Conservation (phyloP, 371 early-diverging fungal genomes). For the Smittium culicis region DNA sequence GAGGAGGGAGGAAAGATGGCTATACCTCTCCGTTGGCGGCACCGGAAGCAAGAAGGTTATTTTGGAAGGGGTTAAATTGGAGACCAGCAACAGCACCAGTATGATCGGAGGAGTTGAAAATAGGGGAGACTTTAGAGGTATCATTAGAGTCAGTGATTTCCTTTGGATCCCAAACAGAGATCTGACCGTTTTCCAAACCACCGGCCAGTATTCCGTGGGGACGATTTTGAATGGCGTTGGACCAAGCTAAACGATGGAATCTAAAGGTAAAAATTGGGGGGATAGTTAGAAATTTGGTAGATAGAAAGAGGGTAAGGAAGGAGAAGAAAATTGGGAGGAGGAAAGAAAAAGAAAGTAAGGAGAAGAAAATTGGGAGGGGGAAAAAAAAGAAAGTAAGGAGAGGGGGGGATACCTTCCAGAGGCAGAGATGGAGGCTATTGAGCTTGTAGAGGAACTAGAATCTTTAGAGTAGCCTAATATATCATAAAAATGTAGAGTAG, state of each 20-base stretch:
- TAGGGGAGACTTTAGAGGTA: slow-evolving; percentile 7
- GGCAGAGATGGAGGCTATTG: background rate
- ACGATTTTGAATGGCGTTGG: slow-evolving; percentile 36
- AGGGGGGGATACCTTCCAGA: slow-evolving; percentile 8
- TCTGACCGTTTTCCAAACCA: slow-evolving; percentile 88
- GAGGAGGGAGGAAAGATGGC: background rate
- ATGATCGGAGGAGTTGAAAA: background rate
- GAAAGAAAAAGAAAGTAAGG: background rate
- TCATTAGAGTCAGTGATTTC: slow-evolving; percentile 45
- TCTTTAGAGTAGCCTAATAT: background rate
- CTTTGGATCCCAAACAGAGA: slow-evolving; percentile 75
- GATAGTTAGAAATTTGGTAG: background rate
- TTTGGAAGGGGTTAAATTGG: slow-evolving; percentile 78
- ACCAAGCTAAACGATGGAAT: slow-evolving; percentile 86
- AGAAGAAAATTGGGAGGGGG: background rate
- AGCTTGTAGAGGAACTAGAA: background rate
- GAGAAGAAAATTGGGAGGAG: background rate
- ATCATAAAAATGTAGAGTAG: slow-evolving; percentile 79
- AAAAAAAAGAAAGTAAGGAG: background rate
- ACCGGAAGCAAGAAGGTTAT: slow-evolving; percentile 77
- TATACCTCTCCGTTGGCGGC: slow-evolving; percentile 80
- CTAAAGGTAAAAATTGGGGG: slow-evolving; percentile 16
- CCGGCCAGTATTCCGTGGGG: slow-evolving; percentile 79
- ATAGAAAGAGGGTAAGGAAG: background rate
- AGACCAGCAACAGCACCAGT: slow-evolving; percentile 79